A percentile compares a stretch with the other conserved stretches of the same genome.
Conservation (phyloP, 139 green algal genomes). For the Astrephomene gubernaculifera region DNA sequence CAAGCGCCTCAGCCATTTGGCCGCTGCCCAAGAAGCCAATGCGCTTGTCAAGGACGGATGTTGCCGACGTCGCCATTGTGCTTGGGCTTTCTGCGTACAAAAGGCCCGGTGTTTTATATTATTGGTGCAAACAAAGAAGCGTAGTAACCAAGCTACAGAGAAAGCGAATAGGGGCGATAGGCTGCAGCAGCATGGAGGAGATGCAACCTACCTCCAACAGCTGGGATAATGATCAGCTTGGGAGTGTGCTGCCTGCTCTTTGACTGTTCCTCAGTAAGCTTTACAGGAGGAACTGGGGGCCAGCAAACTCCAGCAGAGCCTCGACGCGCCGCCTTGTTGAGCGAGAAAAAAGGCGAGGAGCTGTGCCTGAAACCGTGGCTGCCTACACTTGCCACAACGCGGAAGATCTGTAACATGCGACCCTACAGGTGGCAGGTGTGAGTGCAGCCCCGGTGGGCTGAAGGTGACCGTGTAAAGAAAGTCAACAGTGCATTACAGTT, state of each 20-base stretch:
- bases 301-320: conserved; percentile 12
- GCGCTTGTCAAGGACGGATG: conserved; percentile 54
- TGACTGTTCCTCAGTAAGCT: conserved; percentile 4
- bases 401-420: conserved; percentile 38
- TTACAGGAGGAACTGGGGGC: conserved; percentile 1
- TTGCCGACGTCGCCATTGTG: background rate
- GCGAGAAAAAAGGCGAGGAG: background rate
- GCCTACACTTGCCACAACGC: conserved; percentile 4
- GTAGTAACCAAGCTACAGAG: no score
- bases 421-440: no score
- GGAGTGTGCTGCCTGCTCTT: background rate
- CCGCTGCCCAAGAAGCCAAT: conserved; percentile 81
- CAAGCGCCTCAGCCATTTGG: conserved; percentile 95
- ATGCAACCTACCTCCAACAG: no score
- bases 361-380: conserved; percentile 15
- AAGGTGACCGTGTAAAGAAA: no score
- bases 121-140: no score
- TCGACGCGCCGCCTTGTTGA: background rate
- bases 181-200: background rate
- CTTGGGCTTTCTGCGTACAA: background rate
- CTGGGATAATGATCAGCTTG: conserved; percentile 4
- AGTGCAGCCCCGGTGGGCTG: no score
- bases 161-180: no score
- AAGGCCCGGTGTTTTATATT: background rate
- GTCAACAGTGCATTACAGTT: no score